Evolutionary conservation across 2,329 filamentous ascomycete species (phyloP), one percentile per base, ranked within the genome.

Genomic region (Aspergillus luchuensis): DNA sequence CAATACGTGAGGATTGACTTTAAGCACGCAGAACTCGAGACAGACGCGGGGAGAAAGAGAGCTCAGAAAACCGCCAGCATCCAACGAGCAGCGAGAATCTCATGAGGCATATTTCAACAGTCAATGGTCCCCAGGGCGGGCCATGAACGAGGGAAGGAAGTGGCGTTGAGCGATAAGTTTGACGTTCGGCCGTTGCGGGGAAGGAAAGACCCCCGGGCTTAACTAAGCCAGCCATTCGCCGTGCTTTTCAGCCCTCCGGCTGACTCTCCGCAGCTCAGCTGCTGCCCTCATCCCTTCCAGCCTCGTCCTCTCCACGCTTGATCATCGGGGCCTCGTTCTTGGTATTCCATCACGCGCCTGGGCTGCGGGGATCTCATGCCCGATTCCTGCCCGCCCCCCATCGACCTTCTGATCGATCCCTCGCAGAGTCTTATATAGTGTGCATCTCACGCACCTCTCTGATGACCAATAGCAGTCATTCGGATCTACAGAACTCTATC

Each of bases 291-390:
- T 48, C 33, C 39, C 25, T 49, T 11, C 23, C 39, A 36, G 33
- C 23, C 11, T 38, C 49, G 28, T 28, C 13, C 30, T 33, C 17
- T 43, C 25, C 7, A 25, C 21, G 7, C 10, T 15, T 8, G 47
- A 49, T 28, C 47, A 19, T 45, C 41, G 41, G 4, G 19, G 19
- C 5, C 25, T 28, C 17, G n/a, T 43, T 55, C 39, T 48, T 48
- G 17, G 51, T 45, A 51, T 53, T 3, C 33, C n/a, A 58, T 61
- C 59, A 61, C 56, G 59, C 59, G 59, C 43, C 33, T 21, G 25
- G 36, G 23, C 25, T 38, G 36, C 41, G 25, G 45, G n/a, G 15
- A 43, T 45, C 30, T 30, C 39, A 30, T 10, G 43, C 25, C 23
- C 8, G 8, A 41, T 5, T 43, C 15, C 8, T 17, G 28, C 53